Conservation (phyloP, 1,284 basidiomycete genomes). For the Rhodotorula sp. region DNA sequence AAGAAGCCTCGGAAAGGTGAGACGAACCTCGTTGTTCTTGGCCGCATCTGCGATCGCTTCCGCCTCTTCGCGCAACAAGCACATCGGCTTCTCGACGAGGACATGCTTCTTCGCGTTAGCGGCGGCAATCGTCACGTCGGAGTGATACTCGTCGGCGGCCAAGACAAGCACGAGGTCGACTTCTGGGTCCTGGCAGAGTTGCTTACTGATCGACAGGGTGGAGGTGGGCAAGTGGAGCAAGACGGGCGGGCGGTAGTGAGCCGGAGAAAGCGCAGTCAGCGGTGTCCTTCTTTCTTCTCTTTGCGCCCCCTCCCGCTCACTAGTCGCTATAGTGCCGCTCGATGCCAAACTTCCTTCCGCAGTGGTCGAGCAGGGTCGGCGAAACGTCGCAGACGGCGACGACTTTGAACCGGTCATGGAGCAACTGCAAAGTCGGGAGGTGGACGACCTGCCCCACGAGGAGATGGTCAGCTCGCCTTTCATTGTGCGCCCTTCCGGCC, state of each 20-base stretch:
- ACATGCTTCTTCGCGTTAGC: conserved; percentile 46
- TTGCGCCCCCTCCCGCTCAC: conserved; percentile 1
- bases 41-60: conserved; percentile 46
- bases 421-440: conserved; percentile 45
- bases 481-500: no score
- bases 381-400: conserved; percentile 49
- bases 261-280: no score
- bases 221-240: background rate
- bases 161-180: conserved; percentile 48
- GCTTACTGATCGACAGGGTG: background rate
- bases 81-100: conserved; percentile 51
- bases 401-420: conserved; percentile 44
- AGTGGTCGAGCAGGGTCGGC: conserved; percentile 42
- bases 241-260: background rate
- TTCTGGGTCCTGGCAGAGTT: conserved; percentile 32
- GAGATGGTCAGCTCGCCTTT: background rate
- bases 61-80: conserved; percentile 45
- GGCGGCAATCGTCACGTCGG: conserved; percentile 32
- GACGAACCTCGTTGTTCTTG: conserved; percentile 35
- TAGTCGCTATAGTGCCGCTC: conserved; percentile 35
- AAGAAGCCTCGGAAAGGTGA: background rate
- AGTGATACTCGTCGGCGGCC: conserved; percentile 44
- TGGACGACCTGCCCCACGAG: conserved; percentile 20
- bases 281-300: background rate
- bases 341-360: conserved; percentile 46